phyloP scores from a whole-genome alignment of 2,329 filamentous ascomycete genomes.

The Alternaria novae-zelandiae region DNA sequence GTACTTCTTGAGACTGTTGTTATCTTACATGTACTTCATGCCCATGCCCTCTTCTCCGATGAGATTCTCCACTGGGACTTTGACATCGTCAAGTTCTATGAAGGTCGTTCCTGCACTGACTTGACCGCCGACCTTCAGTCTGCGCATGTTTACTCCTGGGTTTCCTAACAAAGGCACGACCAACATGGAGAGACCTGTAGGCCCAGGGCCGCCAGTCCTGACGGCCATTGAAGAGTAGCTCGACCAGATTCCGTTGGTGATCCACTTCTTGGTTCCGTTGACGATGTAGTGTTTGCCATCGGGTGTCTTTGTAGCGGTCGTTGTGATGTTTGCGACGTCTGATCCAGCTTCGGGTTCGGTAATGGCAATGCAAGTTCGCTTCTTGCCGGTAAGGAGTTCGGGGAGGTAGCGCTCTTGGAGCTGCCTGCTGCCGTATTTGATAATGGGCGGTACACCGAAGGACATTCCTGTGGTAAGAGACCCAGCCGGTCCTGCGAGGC shows the following conservation, averaged over 20 bases:
- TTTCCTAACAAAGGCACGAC: constrained; percentile 73
- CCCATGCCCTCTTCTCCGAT: constrained; percentile 73
- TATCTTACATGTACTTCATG: constrained; percentile 67
- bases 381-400: constrained; percentile 69
- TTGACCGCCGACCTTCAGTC: constrained; percentile 71
- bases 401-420: constrained; percentile 74
- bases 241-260: constrained; percentile 66
- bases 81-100: constrained; percentile 77
- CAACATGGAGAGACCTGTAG: constrained; percentile 68
- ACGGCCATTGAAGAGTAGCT: constrained; percentile 75
- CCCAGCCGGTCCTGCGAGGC: constrained; percentile 67
- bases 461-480: constrained; percentile 75
- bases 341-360: constrained; percentile 77
- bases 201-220: constrained; percentile 70
- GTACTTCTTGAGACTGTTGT: background rate
- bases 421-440: constrained; percentile 69
- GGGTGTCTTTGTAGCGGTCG: constrained; percentile 66
- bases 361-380: constrained; percentile 76
- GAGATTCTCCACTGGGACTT: constrained; percentile 72
- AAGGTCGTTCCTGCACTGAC: constrained; percentile 73
- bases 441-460: constrained; percentile 73
- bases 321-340: constrained; percentile 76
- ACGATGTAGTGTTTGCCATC: constrained; percentile 73
- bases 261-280: constrained; percentile 81
- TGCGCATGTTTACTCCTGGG: constrained; percentile 71